Conservation (phyloP, 1,139 yeast species). For the Pichia sp. region DNA sequence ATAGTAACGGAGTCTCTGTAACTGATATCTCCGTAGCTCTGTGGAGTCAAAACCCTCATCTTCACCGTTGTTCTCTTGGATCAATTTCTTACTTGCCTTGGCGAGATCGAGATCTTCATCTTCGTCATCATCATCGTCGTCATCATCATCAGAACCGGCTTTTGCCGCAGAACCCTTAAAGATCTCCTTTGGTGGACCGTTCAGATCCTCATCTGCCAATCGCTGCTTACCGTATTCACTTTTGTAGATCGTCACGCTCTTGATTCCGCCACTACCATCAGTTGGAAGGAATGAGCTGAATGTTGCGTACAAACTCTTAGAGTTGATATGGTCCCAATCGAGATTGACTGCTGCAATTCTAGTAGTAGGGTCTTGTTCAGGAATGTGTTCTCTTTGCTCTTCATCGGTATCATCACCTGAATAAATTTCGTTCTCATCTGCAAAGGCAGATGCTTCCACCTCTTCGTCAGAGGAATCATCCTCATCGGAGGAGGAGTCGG, state of each 20-base stretch:
- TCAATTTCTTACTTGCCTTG: conserved; percentile 56
- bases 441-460: conserved; percentile 9
- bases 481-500: conserved; percentile 27
- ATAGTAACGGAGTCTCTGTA: conserved; percentile 81
- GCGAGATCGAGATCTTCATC: conserved; percentile 35
- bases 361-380: conserved; percentile 77
- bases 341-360: conserved; percentile 88
- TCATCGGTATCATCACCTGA: conserved; percentile 35
- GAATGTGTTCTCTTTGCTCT: conserved; percentile 60
- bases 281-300: conserved; percentile 81
- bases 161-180: too few species aligned
- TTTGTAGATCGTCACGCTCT: conserved; percentile 73
- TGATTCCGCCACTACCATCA: conserved; percentile 64
- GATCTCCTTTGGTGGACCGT: conserved; percentile 89
- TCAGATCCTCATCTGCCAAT: conserved; percentile 81
- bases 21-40: conserved; percentile 49
- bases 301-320: conserved; percentile 86
- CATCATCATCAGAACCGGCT: conserved; percentile 19
- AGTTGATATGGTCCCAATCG: conserved; percentile 93
- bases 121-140: conserved; percentile 42
- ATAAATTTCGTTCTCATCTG: conserved; percentile 12
- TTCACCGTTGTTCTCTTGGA: conserved; percentile 59
- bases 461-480: conserved; percentile 24
- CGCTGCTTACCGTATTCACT: conserved; percentile 92
- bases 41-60: conserved; percentile 62